A percentile compares a stretch with the other conserved stretches of the same genome.
phyloP scores from a whole-genome alignment of 148 eudicot genomes.

The Amaranthus cruentus region DNA sequence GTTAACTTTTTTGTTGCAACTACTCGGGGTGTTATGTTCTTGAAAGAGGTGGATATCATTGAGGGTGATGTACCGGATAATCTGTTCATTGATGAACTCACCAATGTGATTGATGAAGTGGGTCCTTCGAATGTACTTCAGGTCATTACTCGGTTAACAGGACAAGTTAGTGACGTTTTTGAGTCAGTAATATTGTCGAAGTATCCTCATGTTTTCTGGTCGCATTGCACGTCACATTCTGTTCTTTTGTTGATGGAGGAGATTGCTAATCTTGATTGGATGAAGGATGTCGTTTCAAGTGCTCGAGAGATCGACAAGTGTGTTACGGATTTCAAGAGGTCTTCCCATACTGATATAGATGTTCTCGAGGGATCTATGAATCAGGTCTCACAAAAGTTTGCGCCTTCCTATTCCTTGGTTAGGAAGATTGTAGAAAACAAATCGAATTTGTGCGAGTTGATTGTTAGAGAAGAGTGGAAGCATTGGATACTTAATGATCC shows the following conservation, averaged over 20 bases:
- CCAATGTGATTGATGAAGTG: slow-evolving; percentile 27
- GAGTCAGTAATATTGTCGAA: slow-evolving; percentile 32
- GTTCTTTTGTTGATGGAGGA: slow-evolving; percentile 36
- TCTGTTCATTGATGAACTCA: slow-evolving; percentile 30
- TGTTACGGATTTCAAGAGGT: slow-evolving; percentile 18
- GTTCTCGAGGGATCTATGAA: slow-evolving; percentile 16
- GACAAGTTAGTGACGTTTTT: slow-evolving; percentile 32
- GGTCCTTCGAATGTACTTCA: slow-evolving; percentile 38
- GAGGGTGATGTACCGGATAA: slow-evolving; percentile 31
- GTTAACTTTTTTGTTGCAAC: slow-evolving; percentile 39
- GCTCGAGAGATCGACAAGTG: slow-evolving; percentile 30
- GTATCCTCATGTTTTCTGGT: slow-evolving; percentile 44
- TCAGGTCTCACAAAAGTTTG: slow-evolving; percentile 26
- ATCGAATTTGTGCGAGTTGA: slow-evolving; percentile 18
- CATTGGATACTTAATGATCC: slow-evolving; percentile 25
- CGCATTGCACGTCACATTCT: slow-evolving; percentile 44
- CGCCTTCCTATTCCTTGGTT: slow-evolving; percentile 30
- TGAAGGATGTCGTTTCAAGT: slow-evolving; percentile 30
- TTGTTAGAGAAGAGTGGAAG: slow-evolving; percentile 40
- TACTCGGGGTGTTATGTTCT: slow-evolving; percentile 39
- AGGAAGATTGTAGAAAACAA: slow-evolving; percentile 20
- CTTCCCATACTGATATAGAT: slow-evolving; percentile 10
- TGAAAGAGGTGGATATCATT: slow-evolving; percentile 33
- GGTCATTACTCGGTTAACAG: slow-evolving; percentile 36
- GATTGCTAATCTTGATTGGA: slow-evolving; percentile 33